A percentile compares a stretch with the other conserved stretches of the same genome.
Evolutionary conservation across 169 alveolate genomes (phyloP).

Genomic region (Nephromyces sp.): DNA sequence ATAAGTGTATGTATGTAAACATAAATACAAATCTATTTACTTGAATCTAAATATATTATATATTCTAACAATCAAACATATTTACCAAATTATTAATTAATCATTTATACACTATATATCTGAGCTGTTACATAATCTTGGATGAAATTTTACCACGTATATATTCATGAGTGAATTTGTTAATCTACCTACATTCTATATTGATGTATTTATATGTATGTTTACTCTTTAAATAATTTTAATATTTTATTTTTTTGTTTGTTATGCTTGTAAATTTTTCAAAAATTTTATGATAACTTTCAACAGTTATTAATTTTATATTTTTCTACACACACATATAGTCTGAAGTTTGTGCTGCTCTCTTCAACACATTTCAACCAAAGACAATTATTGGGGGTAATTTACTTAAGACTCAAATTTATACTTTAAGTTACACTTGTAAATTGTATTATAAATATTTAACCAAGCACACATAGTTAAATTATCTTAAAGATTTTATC

Average conservation of each 20-base stretch:
- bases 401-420: neutral
- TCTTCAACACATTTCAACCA: slow-evolving; percentile 73
- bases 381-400: slow-evolving; percentile 76
- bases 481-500: no score
- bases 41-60: neutral
- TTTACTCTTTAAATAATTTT: neutral
- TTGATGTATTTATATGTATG: neutral
- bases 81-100: neutral
- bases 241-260: neutral
- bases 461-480: no score
- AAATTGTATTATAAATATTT: no score
- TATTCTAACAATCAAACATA: neutral
- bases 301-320: neutral
- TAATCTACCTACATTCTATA: neutral
- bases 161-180: neutral
- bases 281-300: neutral
- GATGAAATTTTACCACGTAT: neutral
- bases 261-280: neutral
- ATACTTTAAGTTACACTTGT: no score
- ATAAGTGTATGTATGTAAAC: neutral
- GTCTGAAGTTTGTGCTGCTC: slow-evolving; percentile 70
- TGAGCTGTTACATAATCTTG: no score
- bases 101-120: no score
- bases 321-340: neutral
- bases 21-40: neutral